Evolutionary conservation across 768 basidiomycete genomes (phyloP).

Genomic region (Termitomyces sp.): DNA sequence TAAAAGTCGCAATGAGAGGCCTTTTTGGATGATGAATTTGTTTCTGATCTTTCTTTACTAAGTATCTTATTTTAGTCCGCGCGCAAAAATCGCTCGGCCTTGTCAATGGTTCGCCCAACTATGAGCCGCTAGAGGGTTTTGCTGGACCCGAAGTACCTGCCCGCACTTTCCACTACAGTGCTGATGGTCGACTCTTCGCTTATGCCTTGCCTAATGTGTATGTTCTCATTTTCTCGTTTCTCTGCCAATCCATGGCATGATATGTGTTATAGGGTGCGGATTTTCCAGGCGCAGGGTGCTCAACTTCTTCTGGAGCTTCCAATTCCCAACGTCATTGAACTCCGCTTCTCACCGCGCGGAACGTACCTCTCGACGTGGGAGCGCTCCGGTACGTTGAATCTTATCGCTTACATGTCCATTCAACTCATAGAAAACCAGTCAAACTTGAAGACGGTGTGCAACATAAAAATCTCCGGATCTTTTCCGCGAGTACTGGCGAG

Average conservation of each 20-base stretch:
- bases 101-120: slow-evolving; percentile 78
- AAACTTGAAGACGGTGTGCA: slow-evolving; percentile 89
- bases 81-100: slow-evolving; percentile 93
- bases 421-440: slow-evolving; percentile 30
- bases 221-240: slow-evolving; percentile 33
- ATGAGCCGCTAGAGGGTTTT: slow-evolving; percentile 61
- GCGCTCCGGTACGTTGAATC: slow-evolving; percentile 57
- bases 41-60: background rate
- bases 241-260: slow-evolving; percentile 13
- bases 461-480: slow-evolving; percentile 93
- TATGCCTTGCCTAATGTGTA: slow-evolving; percentile 76
- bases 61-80: slow-evolving; percentile 54
- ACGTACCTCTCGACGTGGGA: slow-evolving; percentile 97
- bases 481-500: slow-evolving; percentile 80
- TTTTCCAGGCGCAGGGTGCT: slow-evolving; percentile 72
- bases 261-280: slow-evolving; percentile 53
- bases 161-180: slow-evolving; percentile 77
- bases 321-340: slow-evolving; percentile 73
- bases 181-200: slow-evolving; percentile 84
- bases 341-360: slow-evolving; percentile 91
- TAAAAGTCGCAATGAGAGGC: background rate
- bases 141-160: slow-evolving; percentile 66
- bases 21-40: background rate
- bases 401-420: background rate
- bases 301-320: slow-evolving; percentile 73